Percentiles rank a stretch among this genome's conserved stretches.
These are phyloP conservation scores for Scortechinia acanthostroma DNA, from an alignment of 2,329 filamentous ascomycete genomes.

Conservation along the genomic window DNA sequence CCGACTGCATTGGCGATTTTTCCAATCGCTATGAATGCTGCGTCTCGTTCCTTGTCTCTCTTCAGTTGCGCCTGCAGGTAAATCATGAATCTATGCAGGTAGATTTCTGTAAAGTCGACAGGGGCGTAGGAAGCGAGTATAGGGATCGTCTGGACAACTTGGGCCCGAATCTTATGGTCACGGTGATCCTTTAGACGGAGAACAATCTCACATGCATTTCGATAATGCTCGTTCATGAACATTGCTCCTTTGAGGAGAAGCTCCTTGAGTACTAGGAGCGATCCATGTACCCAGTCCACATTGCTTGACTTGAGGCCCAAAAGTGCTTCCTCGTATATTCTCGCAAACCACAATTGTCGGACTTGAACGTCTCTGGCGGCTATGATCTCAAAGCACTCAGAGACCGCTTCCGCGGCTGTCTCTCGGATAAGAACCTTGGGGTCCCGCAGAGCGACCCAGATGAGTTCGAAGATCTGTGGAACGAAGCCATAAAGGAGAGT, in stretches of 20 bases:
- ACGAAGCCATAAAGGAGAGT: constrained; percentile 64
- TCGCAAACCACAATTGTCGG: constrained; percentile 52
- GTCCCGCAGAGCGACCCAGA: constrained; percentile 64
- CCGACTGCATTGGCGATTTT: constrained; percentile 64
- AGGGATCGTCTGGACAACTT: constrained; percentile 61
- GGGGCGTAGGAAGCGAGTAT: constrained; percentile 62
- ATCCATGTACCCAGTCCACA: constrained; percentile 62
- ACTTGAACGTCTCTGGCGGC: constrained; percentile 55
- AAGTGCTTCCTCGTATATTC: constrained; percentile 58
- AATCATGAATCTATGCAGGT: constrained; percentile 64
- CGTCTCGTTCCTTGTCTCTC: constrained; percentile 50
- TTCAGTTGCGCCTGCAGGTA: constrained; percentile 63
- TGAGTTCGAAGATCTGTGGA: constrained; percentile 59
- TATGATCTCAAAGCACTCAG: constrained; percentile 63
- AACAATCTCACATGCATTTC: constrained; percentile 59
- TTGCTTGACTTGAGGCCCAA: constrained; percentile 51
- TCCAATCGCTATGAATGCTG: constrained; percentile 62
- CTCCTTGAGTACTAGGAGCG: constrained; percentile 58
- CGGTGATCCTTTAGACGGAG: constrained; percentile 61
- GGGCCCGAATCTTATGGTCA: constrained; percentile 54
- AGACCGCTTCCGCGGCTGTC: constrained; percentile 58
- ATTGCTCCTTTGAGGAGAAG: constrained; percentile 61
- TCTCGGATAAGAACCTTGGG: constrained; percentile 63
- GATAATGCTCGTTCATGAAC: constrained; percentile 67
- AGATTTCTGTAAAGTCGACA: constrained; percentile 56